Evolutionary conservation across 192 early-diverging fungal genomes (phyloP), one percentile per base, ranked within the genome.

Genomic region (Coemansia sp.): DNA sequence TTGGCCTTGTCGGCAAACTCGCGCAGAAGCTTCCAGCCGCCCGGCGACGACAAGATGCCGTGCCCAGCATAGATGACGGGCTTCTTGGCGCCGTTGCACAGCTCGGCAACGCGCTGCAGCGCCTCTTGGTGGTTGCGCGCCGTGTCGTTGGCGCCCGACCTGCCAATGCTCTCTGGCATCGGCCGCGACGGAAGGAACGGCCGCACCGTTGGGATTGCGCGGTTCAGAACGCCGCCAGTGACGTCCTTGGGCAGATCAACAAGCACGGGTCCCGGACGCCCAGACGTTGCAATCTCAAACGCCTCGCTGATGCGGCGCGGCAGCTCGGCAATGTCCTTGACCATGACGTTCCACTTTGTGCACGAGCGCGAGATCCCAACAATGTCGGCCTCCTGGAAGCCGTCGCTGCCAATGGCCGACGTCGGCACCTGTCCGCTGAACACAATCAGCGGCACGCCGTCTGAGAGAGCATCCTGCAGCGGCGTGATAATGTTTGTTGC

Each of bases 341-440:
- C 94, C 95, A 97, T 94, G 42, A 97, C 95, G 74, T 99, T 99
- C 97, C 97, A 99, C 78, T 98, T 99, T 77, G 97, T 97, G 85
- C 97, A 99, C 16, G 92, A 84, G 37, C 97, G 89, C 67, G 92
- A 92, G 73, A 99, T 99, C 55, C 95, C 95, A 32, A 99, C 87
- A 40, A 99, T 87, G 71, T 99, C 97, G 62, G 97, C 97, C 82
- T 99, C 97, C 84, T 99, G 97, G 88, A 99, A 99, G 12, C 94
- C 95, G 72, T 99, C 97, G 2, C 91, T 91, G 45, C 97, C 97
- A 69, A 99, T 92, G 39, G 92, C 89, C 5, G 89, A 83, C 7
- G 93, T 94, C 19, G 91, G 88, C 51, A 99, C 97, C 85, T 99
- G 97, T 45, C 97, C 97, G 59, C 87, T 87, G 68, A 98, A 96